Conservation (phyloP, 345 rosid species). For the Bruguiera gymnorhiza region DNA sequence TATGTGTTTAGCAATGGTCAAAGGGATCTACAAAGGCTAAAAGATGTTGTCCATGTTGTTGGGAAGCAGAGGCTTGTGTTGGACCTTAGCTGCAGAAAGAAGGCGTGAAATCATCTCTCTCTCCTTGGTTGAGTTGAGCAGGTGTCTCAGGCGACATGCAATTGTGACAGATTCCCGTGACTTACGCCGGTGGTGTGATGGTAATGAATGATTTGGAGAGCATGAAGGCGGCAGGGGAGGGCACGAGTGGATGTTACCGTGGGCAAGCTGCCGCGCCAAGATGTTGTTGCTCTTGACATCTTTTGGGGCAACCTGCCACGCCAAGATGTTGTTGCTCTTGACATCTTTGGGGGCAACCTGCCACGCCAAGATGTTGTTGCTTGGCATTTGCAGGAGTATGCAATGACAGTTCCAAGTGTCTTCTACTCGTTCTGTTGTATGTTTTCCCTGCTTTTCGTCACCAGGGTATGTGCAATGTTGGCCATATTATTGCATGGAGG, state of each 20-base stretch:
- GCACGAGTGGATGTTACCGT: slow-evolving; percentile 75
- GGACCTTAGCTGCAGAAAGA: slow-evolving; percentile 96
- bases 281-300: slow-evolving; percentile 51
- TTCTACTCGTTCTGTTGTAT: no score
- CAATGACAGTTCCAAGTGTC: background rate
- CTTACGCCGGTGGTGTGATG: slow-evolving; percentile 90
- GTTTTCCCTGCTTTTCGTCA: no score
- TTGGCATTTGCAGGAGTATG: slow-evolving; percentile 46
- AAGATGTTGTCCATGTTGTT: slow-evolving; percentile 61
- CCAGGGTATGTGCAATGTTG: no score
- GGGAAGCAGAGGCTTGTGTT: slow-evolving; percentile 80
- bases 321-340: slow-evolving; percentile 37
- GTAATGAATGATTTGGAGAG: slow-evolving; percentile 76
- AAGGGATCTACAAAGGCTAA: slow-evolving; percentile 79
- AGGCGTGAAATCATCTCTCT: slow-evolving; percentile 38
- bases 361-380: slow-evolving; percentile 59
- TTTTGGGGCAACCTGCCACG: slow-evolving; percentile 63
- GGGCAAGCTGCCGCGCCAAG: slow-evolving; percentile 42
- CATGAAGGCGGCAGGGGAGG: slow-evolving; percentile 65
- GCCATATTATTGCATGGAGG: no score
- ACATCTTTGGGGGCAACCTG: slow-evolving; percentile 80
- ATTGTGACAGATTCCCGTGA: slow-evolving; percentile 69
- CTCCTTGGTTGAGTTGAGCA: background rate
- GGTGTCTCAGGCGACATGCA: background rate
- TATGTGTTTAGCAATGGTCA: slow-evolving; percentile 84